Percentiles rank a stretch among this genome's conserved stretches.
Conservation (phyloP, 2,329 filamentous ascomycete species). For the Paracorniculantispora psalliotae region DNA sequence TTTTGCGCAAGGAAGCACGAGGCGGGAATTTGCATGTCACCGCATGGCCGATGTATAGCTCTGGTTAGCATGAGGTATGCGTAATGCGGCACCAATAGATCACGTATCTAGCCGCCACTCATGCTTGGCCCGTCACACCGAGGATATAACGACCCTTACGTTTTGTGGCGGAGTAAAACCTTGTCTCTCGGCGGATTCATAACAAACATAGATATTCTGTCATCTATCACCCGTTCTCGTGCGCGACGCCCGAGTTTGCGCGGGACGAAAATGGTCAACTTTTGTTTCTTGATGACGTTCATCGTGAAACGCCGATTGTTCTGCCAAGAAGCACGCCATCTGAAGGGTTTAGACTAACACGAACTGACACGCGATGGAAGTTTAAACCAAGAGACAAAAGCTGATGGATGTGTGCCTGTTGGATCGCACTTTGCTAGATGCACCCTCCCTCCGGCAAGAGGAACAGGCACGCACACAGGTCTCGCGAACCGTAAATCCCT, state of each 20-base stretch:
- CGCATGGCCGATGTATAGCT: background rate
- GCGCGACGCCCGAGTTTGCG: background rate
- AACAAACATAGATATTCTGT: background rate
- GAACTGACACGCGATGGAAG: background rate
- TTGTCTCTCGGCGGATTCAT: background rate
- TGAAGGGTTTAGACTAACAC: background rate
- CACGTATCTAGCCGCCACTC: too few relatives aligned
- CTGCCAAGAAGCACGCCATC: background rate
- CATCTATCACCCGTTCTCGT: background rate
- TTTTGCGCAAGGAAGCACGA: background rate
- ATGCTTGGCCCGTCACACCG: background rate
- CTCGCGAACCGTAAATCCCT: background rate
- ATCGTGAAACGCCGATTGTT: background rate
- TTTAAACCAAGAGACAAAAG: background rate
- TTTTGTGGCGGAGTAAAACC: conserved; percentile 4
- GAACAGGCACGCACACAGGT: background rate
- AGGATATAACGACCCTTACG: background rate
- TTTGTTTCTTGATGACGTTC: background rate
- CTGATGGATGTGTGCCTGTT: background rate
- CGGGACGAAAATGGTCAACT: background rate
- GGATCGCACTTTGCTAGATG: background rate
- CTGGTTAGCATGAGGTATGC: background rate
- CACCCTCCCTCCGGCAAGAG: conserved; percentile 2
- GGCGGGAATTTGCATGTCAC: too few relatives aligned
- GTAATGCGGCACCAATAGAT: too few relatives aligned